Evolutionary conservation across 2,329 filamentous ascomycete species (phyloP), one percentile per base, ranked within the genome.

Genomic region (Lecanoromycetidae sp.): DNA sequence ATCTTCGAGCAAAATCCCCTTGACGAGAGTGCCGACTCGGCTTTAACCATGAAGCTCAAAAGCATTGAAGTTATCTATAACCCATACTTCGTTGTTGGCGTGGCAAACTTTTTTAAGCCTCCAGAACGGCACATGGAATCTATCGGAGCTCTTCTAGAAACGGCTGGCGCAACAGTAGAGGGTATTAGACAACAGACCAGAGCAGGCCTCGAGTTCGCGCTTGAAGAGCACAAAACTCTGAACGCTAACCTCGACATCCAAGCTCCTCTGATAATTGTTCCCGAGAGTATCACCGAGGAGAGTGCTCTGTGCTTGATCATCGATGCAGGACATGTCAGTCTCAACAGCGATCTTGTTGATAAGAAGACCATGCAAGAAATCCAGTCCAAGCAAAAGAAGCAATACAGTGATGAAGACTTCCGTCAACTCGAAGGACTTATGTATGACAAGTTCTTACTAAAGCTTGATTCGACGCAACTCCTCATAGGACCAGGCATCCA

Each of bases 61-160:
- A 91, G 88, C 36, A 81, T 98, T 55, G 93, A 98, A 62, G 84
- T 99, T 46, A 87, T 98, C 20, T 98, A 94, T 76, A 99, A 98
- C 57, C 91, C 93, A 1, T 85, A 82, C 54, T 93, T 96, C 56
- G 74, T 96, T 0, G 80, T 94, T 5, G 88, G 91, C 40, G 79
- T 96, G 32, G 86, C 82, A 44, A 87, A 87, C 56, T 99, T 98
- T 69, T 98, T 99, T 71, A 83, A 90, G 53, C 91, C 91, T 0
- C 93, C 91, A 0, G 88, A 95, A 62, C 77, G 88, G 42, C 93
- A 98, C 61, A 95, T 98, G 88, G 91, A 98, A 61, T 98, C 91
- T 8, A 95, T 99, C 56, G 84, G 80, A 10, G 93, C 91, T 1
- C 73, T 99, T 47, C 86, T 99, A 80, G 93, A 98, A 64, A 87